Evolutionary conservation across 1,284 basidiomycete species (phyloP).

Genomic region (Puccinia triticina): DNA sequence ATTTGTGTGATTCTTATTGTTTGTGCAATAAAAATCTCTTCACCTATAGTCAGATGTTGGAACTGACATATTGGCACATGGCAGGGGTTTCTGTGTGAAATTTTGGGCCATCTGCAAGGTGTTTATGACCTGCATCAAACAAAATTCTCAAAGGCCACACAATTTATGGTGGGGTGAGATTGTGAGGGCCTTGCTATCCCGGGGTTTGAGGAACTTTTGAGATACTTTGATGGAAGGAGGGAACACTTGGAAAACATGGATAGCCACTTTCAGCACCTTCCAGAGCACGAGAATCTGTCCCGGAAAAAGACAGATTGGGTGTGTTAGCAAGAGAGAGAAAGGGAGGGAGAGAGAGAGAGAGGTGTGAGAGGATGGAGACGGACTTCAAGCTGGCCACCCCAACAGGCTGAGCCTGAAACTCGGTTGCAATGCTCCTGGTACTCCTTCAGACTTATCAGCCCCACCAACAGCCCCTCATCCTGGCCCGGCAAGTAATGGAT

Average conservation of each 20-base stretch:
- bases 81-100: no score
- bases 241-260: constrained; percentile 86
- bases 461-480: constrained; percentile 73
- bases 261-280: constrained; percentile 79
- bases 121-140: no score
- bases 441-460: constrained; percentile 71
- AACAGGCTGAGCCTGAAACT: constrained; percentile 80
- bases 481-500: constrained; percentile 85
- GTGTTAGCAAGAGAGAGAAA: no score
- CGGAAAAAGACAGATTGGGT: no score
- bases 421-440: constrained; percentile 78
- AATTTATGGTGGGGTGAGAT: constrained; percentile 82
- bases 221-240: constrained; percentile 74
- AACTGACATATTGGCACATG: no score
- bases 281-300: constrained; percentile 78
- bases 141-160: no score
- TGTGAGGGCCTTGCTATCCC: constrained; percentile 33
- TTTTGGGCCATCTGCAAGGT: no score
- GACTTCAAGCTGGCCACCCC: constrained; percentile 93
- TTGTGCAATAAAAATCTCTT: no score
- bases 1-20: no score
- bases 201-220: constrained; percentile 65
- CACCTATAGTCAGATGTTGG: no score
- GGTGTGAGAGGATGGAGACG: background rate
- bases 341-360: background rate